Conservation (phyloP, 2,329 filamentous ascomycete genomes). For the Botrytis tulipae region DNA sequence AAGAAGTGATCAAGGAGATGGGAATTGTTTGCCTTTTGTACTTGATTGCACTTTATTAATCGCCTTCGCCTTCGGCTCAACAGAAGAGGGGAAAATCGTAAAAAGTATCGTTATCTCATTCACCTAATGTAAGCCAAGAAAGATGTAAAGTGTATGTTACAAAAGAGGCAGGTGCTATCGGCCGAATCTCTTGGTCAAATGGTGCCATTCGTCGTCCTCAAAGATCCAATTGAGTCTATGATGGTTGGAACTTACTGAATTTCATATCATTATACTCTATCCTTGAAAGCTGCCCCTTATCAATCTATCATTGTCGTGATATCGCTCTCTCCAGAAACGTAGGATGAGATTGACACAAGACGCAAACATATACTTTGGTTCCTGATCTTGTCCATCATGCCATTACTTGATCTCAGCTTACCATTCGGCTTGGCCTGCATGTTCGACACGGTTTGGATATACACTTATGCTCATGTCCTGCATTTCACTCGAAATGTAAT, state of each 20-base stretch:
- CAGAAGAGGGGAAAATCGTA: neutral
- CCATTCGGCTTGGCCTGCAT: neutral
- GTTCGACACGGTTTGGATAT: neutral
- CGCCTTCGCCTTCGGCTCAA: neutral
- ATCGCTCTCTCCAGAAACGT: neutral
- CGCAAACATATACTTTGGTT: neutral
- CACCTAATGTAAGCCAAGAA: conserved; percentile 14
- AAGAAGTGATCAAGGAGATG: neutral
- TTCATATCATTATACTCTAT: neutral
- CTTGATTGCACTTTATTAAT: neutral
- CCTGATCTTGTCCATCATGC: neutral
- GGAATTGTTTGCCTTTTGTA: neutral
- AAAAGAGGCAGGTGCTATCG: conserved; percentile 16
- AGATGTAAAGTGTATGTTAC: neutral
- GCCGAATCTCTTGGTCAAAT: neutral
- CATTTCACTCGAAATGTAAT: neutral
- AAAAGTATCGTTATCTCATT: neutral
- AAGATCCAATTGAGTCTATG: neutral
- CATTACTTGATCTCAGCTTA: neutral
- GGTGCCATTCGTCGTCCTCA: neutral
- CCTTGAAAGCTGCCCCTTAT: neutral
- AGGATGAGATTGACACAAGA: neutral
- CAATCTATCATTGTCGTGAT: neutral
- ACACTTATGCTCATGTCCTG: neutral
- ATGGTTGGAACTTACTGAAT: neutral